phyloP scores from a whole-genome alignment of 2,329 filamentous ascomycete species.

The Xenoacremonium recifei region DNA sequence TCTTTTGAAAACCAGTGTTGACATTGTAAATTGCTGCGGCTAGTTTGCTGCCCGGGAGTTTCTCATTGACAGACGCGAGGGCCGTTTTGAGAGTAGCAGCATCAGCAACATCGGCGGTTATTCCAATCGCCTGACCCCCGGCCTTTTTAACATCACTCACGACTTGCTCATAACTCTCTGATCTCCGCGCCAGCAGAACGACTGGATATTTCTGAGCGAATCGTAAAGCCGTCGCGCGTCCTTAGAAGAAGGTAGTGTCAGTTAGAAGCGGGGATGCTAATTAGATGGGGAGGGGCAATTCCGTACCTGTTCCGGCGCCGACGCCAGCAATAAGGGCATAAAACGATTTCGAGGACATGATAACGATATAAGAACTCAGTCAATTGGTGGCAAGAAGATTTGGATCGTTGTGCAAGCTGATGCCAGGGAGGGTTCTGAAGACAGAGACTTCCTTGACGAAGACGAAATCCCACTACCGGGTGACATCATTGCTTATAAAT shows the following conservation, averaged over 20 bases:
- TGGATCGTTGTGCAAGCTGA: too few relatives aligned
- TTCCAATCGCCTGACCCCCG: conserved; percentile 70
- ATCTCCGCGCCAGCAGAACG: conserved; percentile 69
- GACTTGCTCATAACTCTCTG: conserved; percentile 63
- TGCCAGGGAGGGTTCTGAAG: too few relatives aligned
- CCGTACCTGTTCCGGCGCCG: conserved; percentile 63
- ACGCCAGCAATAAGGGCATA: conserved; percentile 71
- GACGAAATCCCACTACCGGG: too few relatives aligned
- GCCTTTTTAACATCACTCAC: conserved; percentile 65
- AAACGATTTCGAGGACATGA: too few relatives aligned
- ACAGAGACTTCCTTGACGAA: too few relatives aligned
- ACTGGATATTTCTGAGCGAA: conserved; percentile 69
- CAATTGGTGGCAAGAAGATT: too few relatives aligned
- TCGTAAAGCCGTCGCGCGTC: conserved; percentile 50
- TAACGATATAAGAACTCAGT: too few relatives aligned
- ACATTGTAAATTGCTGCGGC: conserved; percentile 73
- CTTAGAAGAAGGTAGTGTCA: conserved; percentile 28
- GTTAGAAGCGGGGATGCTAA: conserved; percentile 1
- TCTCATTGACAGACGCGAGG: conserved; percentile 59
- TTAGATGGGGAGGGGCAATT: neutral
- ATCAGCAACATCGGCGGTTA: conserved; percentile 52
- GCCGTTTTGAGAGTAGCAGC: conserved; percentile 50
- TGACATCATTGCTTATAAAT: too few relatives aligned
- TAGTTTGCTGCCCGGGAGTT: conserved; percentile 54
- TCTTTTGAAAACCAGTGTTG: conserved; percentile 47